Conservation (phyloP, 106 monocot species). For the Dendrobium officinale region DNA sequence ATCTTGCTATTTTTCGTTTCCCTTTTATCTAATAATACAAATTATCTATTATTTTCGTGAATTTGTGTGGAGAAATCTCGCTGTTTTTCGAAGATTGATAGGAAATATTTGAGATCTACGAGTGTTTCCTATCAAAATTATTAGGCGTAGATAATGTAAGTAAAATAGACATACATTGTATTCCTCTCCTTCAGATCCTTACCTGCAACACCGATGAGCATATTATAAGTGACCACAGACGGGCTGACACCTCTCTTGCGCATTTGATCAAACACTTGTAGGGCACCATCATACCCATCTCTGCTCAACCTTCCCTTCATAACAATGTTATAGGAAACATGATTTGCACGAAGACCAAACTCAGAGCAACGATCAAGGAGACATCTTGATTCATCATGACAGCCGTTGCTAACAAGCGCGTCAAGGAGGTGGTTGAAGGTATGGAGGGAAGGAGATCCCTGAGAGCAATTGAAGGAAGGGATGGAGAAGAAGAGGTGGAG, state of each 20-base stretch:
- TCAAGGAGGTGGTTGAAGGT: conserved; percentile 69
- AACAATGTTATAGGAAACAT: conserved; percentile 73
- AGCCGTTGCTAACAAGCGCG: conserved; percentile 52
- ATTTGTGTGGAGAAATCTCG: too few species aligned
- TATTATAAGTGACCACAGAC: conserved; percentile 72
- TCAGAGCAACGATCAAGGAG: conserved; percentile 21
- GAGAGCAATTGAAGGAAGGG: conserved; percentile 41
- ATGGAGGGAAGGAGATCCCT: conserved; percentile 33
- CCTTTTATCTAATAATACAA: too few species aligned
- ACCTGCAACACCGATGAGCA: conserved; percentile 40
- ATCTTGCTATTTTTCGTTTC: too few species aligned
- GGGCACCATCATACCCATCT: conserved; percentile 25
- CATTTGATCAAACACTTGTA: conserved; percentile 75
- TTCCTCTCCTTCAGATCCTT: background rate
- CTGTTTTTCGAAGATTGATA: too few species aligned
- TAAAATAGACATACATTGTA: too few species aligned
- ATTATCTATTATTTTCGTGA: too few species aligned
- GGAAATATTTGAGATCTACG: too few species aligned
- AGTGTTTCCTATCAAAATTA: too few species aligned
- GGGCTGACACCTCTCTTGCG: conserved; percentile 35
- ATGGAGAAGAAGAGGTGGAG: conserved; percentile 51
- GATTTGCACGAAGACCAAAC: conserved; percentile 39
- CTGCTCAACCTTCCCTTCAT: conserved; percentile 38
- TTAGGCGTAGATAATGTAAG: too few species aligned
- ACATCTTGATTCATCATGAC: conserved; percentile 22